Evolutionary conservation across 164 flowering plant genomes (phyloP).

Genomic region (Magnolia sinica): DNA sequence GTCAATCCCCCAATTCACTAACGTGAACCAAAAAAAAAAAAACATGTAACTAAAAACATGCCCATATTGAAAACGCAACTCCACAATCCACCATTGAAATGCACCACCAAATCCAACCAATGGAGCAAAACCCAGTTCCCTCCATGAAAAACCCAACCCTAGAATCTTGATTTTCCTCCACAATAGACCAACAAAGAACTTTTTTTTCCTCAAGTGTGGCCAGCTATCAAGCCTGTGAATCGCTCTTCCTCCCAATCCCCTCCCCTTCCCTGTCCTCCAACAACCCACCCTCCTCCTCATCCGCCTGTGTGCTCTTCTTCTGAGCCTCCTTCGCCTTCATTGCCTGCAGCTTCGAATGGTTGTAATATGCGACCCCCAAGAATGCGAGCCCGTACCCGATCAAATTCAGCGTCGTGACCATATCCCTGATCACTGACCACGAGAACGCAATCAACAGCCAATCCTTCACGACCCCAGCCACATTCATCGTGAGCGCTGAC

Average conservation of each 20-base stretch:
- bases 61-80: neutral
- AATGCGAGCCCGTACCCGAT: conserved; percentile 44
- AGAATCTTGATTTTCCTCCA: neutral
- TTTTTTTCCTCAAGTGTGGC: neutral
- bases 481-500: conserved; percentile 46
- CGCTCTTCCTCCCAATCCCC: conserved; percentile 24
- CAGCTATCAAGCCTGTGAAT: conserved; percentile 18
- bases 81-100: neutral
- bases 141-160: neutral
- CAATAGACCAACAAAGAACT: neutral
- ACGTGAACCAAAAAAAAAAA: neutral
- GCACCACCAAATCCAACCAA: conserved; percentile 9
- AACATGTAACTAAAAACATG: neutral
- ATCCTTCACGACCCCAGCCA: conserved; percentile 51
- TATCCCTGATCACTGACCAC: conserved; percentile 47
- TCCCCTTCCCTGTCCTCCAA: conserved; percentile 34
- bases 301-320: conserved; percentile 30
- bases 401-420: conserved; percentile 37
- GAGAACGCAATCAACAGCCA: conserved; percentile 48
- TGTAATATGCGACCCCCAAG: conserved; percentile 41
- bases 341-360: conserved; percentile 44
- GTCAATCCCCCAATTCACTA: neutral
- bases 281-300: conserved; percentile 37
- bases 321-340: conserved; percentile 44
- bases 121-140: neutral